Conservation (phyloP, 805 yeast genomes). For the Candida stauntonica region DNA sequence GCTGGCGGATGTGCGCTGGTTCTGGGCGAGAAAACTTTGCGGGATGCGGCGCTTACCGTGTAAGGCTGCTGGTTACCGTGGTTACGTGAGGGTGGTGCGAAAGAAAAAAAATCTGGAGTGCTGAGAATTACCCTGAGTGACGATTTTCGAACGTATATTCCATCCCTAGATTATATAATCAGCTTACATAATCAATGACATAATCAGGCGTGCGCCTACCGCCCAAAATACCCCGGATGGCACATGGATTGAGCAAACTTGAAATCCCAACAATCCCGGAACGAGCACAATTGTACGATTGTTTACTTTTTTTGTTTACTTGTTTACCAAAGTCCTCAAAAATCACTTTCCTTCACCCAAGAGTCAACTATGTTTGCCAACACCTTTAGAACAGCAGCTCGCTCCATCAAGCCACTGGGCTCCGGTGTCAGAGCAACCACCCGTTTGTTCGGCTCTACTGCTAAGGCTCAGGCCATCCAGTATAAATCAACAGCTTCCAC, state of each 20-base stretch:
- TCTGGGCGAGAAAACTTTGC: too few relatives aligned
- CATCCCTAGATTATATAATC: too few relatives aligned
- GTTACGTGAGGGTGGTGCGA: too few relatives aligned
- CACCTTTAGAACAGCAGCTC: conserved; percentile 14
- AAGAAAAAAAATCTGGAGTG: too few relatives aligned
- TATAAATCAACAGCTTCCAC: conserved; percentile 4
- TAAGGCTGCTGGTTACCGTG: too few relatives aligned
- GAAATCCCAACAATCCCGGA: background rate
- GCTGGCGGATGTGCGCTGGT: too few relatives aligned
- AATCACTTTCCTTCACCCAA: too few relatives aligned
- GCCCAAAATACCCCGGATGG: background rate
- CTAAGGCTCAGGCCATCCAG: conserved; percentile 2
- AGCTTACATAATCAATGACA: too few relatives aligned
- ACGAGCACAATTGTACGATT: background rate
- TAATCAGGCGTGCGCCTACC: conserved; percentile 6
- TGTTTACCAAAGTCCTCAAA: too few relatives aligned
- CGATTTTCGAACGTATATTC: too few relatives aligned
- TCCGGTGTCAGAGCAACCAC: conserved; percentile 7
- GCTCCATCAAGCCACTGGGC: conserved; percentile 10
- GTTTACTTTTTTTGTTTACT: background rate
- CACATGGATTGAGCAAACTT: background rate
- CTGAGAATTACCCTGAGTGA: too few relatives aligned
- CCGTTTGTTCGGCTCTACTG: conserved; percentile 6
- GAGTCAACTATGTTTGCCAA: conserved; percentile 16
- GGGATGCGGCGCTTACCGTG: too few relatives aligned